Percentiles rank a stretch among this genome's conserved stretches.
Conservation (phyloP, 2,329 filamentous ascomycete species). For the Trichophyton equinum region DNA sequence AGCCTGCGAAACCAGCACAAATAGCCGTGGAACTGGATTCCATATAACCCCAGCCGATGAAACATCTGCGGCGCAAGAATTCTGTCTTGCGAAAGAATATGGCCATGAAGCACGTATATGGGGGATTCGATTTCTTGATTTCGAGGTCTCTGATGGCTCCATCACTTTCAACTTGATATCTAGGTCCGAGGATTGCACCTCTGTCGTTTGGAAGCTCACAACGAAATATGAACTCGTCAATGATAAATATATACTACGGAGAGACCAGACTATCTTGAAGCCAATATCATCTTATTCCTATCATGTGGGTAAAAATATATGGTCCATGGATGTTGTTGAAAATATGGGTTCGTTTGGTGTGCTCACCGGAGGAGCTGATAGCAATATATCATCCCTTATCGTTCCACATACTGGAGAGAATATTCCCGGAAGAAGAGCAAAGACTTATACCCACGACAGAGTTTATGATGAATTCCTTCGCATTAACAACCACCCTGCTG, state of each 20-base stretch:
- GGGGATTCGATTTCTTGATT: slow-evolving; percentile 57
- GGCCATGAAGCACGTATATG: slow-evolving; percentile 85
- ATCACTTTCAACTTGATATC: slow-evolving; percentile 49
- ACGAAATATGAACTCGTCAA: slow-evolving; percentile 20
- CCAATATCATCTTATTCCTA: slow-evolving; percentile 47
- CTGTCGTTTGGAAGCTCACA: slow-evolving; percentile 55
- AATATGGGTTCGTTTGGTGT: slow-evolving; percentile 25
- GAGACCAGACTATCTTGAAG: slow-evolving; percentile 27
- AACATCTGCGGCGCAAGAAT: slow-evolving; percentile 27
- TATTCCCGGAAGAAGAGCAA: neutral
- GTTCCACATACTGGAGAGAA: slow-evolving; percentile 10
- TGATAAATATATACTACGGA: slow-evolving; percentile 17
- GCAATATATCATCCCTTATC: slow-evolving; percentile 38
- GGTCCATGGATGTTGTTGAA: slow-evolving; percentile 48
- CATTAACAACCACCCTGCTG: neutral
- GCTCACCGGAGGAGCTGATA: slow-evolving; percentile 76
- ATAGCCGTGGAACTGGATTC: slow-evolving; percentile 49
- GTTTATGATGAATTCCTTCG: neutral
- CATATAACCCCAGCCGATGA: slow-evolving; percentile 30
- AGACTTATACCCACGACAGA: slow-evolving; percentile 7
- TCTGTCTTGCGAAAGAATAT: slow-evolving; percentile 59
- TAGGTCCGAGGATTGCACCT: slow-evolving; percentile 72
- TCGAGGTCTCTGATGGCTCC: slow-evolving; percentile 14
- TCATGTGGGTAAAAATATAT: slow-evolving; percentile 83
- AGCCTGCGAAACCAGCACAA: neutral